phyloP scores from a whole-genome alignment of 495 filamentous ascomycete species.

The Wilcoxina mikolae region DNA sequence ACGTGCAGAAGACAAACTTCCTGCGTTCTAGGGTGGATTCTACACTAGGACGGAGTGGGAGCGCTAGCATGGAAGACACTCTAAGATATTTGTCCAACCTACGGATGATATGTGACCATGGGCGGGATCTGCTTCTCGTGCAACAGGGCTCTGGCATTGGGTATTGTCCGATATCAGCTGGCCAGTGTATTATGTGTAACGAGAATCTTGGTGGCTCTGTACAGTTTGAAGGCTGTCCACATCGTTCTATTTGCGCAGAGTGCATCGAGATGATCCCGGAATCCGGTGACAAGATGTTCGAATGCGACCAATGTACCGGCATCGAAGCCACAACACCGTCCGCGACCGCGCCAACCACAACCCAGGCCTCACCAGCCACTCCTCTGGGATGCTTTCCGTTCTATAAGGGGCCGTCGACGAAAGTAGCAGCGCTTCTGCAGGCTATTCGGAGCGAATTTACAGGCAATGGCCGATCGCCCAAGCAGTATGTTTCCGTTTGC shows the following conservation, averaged over 20 bases:
- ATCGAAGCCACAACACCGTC: background rate
- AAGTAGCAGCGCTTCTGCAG: background rate
- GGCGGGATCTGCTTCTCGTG: constrained; percentile 61
- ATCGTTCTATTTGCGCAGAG: background rate
- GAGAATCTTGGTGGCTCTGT: background rate
- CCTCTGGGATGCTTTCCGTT: background rate
- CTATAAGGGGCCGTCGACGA: background rate
- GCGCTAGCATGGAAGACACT: constrained; percentile 44
- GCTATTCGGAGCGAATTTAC: background rate
- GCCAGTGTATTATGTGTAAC: background rate
- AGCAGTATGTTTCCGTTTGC: background rate
- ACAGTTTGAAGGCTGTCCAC: background rate
- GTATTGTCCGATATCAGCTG: background rate
- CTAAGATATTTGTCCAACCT: constrained; percentile 74
- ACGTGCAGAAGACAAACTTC: constrained; percentile 37
- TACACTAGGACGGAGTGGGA: constrained; percentile 27
- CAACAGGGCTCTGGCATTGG: constrained; percentile 29
- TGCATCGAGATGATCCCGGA: background rate
- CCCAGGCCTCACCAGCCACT: too few relatives aligned
- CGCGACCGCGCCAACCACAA: background rate
- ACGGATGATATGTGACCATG: constrained; percentile 77
- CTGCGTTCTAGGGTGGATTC: constrained; percentile 35
- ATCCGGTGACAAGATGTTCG: background rate
- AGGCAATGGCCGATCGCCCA: background rate
- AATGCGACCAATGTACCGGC: background rate